These are phyloP conservation scores for Ganoderma boninense DNA, from an alignment of 1,284 basidiomycete species.

Conservation along the genomic window DNA sequence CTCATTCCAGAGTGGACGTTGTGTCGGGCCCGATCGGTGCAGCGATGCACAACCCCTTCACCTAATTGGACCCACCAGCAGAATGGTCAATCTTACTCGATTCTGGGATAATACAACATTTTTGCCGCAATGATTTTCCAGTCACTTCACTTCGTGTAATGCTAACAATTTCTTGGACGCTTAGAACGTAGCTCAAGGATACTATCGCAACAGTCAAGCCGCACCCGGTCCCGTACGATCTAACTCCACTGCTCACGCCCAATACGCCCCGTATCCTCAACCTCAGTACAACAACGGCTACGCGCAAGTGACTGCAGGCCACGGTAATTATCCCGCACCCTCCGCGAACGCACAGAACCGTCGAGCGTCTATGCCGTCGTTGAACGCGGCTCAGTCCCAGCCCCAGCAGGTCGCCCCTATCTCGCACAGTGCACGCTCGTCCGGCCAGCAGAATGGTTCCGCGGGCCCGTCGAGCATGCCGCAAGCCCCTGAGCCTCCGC, in stretches of 20 bases:
- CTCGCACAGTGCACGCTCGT: background rate
- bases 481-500: background rate
- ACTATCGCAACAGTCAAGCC: background rate
- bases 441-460: background rate
- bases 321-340: background rate
- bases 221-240: background rate
- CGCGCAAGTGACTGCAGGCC: background rate
- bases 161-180: background rate
- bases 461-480: background rate
- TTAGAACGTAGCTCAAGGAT: background rate
- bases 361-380: background rate
- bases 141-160: background rate
- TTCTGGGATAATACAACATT: background rate
- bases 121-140: background rate
- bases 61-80: too few relatives aligned
- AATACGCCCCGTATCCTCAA: background rate
- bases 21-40: too few relatives aligned
- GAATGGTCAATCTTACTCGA: too few relatives aligned
- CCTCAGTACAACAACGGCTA: conserved; percentile 2
- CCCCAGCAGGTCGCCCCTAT: background rate
- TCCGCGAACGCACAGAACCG: background rate
- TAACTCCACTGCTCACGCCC: background rate
- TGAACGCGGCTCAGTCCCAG: background rate
- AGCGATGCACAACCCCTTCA: too few relatives aligned
- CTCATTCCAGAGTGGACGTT: too few relatives aligned